A percentile compares a stretch with the other conserved stretches of the same genome.
Evolutionary conservation across 768 basidiomycete genomes (phyloP).

Genomic region (Termitomyces sp.): DNA sequence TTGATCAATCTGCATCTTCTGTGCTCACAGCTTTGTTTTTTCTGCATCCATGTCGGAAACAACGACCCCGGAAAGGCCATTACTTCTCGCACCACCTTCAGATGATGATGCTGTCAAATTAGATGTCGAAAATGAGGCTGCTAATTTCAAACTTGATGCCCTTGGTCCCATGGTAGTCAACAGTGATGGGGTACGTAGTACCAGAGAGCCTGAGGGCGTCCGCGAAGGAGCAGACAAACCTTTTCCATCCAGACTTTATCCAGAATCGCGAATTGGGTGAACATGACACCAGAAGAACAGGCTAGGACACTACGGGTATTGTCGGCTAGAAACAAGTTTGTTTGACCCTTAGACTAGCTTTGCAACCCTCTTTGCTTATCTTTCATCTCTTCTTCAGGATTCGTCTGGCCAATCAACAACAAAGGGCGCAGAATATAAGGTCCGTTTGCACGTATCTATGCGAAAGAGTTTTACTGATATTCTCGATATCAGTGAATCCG

Average conservation of each 20-base stretch:
- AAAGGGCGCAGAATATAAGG: not conserved
- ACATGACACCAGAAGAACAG: constrained; percentile 51
- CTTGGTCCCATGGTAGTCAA: constrained; percentile 69
- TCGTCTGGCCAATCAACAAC: not conserved
- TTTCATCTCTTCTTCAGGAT: not conserved
- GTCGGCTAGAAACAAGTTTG: constrained; percentile 45
- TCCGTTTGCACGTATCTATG: not conserved
- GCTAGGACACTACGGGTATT: constrained; percentile 53
- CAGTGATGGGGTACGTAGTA: constrained; percentile 49
- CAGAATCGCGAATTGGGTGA: constrained; percentile 59
- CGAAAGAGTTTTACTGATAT: not conserved
- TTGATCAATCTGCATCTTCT: not conserved
- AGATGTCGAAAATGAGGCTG: constrained; percentile 12
- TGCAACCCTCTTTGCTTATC: not conserved
- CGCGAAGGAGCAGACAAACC: not conserved
- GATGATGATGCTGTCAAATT: constrained; percentile 5
- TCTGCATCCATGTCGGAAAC: constrained; percentile 10
- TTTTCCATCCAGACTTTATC: constrained; percentile 46
- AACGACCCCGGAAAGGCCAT: not conserved
- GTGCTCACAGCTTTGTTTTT: not conserved
- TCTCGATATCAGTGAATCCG: not conserved
- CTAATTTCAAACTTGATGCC: constrained; percentile 45
- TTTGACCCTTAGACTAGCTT: not conserved
- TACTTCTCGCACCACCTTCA: not conserved
- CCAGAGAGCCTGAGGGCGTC: not conserved